Evolutionary conservation across 129 eudicot species (phyloP).

Genomic region (Smallanthus sonchifolius): DNA sequence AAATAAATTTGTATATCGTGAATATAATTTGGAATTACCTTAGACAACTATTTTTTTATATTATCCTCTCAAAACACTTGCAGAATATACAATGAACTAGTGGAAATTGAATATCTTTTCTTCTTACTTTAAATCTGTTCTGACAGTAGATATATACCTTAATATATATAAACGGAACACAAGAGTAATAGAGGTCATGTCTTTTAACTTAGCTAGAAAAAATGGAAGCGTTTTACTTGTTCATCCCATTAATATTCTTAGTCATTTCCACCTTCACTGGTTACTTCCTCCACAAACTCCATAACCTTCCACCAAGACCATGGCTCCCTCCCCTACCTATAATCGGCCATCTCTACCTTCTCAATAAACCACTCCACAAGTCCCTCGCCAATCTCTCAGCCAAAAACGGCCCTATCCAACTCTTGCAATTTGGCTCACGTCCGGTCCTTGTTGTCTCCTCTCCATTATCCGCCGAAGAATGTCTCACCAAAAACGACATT

Average conservation of each 20-base stretch:
- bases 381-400: conserved; percentile 36
- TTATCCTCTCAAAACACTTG: too few relatives aligned
- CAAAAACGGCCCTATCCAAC: conserved; percentile 44
- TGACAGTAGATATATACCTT: too few relatives aligned
- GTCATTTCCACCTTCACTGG: background rate
- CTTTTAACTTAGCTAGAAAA: too few relatives aligned
- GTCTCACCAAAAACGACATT: conserved; percentile 54
- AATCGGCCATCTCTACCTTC: too few relatives aligned
- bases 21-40: too few relatives aligned
- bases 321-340: conserved; percentile 33
- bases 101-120: too few relatives aligned
- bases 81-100: too few relatives aligned
- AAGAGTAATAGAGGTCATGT: too few relatives aligned
- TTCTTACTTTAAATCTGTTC: too few relatives aligned
- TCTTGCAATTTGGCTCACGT: conserved; percentile 58
- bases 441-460: conserved; percentile 52
- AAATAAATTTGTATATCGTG: too few relatives aligned
- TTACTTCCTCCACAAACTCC: conserved; percentile 16
- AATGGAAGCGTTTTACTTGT: conserved; percentile 14
- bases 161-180: too few relatives aligned
- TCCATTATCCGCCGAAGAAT: conserved; percentile 63
- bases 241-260: conserved; percentile 5
- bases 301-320: conserved; percentile 34
- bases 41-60: too few relatives aligned
- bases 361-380: conserved; percentile 37